Evolutionary conservation across 371 early-diverging fungal genomes (phyloP).

Genomic region (Cokeromyces recurvatus): DNA sequence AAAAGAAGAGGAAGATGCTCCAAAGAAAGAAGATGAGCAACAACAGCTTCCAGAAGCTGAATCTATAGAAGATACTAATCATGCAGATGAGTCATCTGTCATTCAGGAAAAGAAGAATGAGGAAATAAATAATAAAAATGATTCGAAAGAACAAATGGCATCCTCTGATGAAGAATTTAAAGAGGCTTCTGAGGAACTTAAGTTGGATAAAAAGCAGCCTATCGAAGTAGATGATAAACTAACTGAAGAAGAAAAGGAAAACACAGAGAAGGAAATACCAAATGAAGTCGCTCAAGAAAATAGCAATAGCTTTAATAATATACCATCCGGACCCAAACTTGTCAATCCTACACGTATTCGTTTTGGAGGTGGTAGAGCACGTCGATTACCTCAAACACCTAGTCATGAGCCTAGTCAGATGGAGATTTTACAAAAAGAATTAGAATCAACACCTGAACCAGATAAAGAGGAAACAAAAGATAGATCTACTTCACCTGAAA

Average conservation of each 20-base stretch:
- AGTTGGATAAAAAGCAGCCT: too few species aligned
- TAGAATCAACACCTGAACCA: conserved; percentile 8
- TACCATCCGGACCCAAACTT: conserved; percentile 48
- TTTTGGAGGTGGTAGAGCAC: conserved; percentile 19
- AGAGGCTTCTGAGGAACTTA: background rate
- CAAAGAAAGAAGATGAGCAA: background rate
- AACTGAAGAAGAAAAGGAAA: conserved; percentile 1
- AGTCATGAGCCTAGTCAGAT: conserved; percentile 40
- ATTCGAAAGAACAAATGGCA: background rate
- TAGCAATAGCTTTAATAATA: too few species aligned
- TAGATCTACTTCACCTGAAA: conserved; percentile 3
- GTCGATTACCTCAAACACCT: conserved; percentile 23
- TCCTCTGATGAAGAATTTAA: background rate
- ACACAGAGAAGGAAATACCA: too few species aligned
- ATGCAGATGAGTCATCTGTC: too few species aligned
- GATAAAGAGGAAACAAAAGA: conserved; percentile 13
- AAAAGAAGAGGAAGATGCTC: conserved; percentile 5
- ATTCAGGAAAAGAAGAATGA: background rate
- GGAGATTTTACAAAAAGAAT: conserved; percentile 35
- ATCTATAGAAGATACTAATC: too few species aligned
- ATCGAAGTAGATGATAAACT: too few species aligned
- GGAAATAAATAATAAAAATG: background rate
- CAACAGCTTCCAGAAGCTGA: too few species aligned
- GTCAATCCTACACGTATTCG: conserved; percentile 32
- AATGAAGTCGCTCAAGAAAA: too few species aligned